phyloP scores from a whole-genome alignment of 2,329 filamentous ascomycete genomes.

The Septoria petroselini region DNA sequence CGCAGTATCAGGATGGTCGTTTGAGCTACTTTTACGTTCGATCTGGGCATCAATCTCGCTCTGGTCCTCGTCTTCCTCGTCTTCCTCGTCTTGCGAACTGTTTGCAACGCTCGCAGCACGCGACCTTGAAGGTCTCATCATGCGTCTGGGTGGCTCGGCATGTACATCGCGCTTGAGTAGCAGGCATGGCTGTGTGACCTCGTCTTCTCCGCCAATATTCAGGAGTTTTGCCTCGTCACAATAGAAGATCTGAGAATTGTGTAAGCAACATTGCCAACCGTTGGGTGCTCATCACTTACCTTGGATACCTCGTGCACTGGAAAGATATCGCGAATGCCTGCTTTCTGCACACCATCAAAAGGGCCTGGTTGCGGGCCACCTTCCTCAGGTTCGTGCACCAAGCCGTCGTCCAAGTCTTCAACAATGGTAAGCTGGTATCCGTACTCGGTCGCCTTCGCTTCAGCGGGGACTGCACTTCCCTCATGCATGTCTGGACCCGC shows the following conservation, averaged over 20 bases:
- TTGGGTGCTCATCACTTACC: background rate
- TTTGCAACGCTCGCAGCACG: conserved; percentile 3
- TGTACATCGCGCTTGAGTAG: conserved; percentile 69
- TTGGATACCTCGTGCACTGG: conserved; percentile 77
- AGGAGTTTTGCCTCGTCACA: conserved; percentile 85
- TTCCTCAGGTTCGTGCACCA: conserved; percentile 65
- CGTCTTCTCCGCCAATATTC: conserved; percentile 70
- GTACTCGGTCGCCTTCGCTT: conserved; percentile 57
- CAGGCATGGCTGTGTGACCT: conserved; percentile 69
- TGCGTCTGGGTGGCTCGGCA: conserved; percentile 59
- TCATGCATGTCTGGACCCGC: conserved; percentile 32
- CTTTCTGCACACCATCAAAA: conserved; percentile 59
- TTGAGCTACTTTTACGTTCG: conserved; percentile 41
- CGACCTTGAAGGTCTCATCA: conserved; percentile 46
- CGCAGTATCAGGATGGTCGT: background rate
- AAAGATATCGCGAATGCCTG: conserved; percentile 64
- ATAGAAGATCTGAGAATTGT: conserved; percentile 67
- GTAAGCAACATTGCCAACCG: background rate
- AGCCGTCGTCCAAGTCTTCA: conserved; percentile 73
- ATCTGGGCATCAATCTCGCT: conserved; percentile 47
- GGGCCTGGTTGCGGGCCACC: conserved; percentile 53
- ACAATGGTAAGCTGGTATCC: conserved; percentile 78
- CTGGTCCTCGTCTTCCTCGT: conserved; percentile 37
- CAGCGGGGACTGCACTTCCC: conserved; percentile 32
- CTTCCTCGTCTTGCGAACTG: conserved; percentile 2